Percentiles rank a stretch among this genome's conserved stretches.
phyloP scores from a whole-genome alignment of 73 alveolate species.

The Tetrahymena thermophila region DNA sequence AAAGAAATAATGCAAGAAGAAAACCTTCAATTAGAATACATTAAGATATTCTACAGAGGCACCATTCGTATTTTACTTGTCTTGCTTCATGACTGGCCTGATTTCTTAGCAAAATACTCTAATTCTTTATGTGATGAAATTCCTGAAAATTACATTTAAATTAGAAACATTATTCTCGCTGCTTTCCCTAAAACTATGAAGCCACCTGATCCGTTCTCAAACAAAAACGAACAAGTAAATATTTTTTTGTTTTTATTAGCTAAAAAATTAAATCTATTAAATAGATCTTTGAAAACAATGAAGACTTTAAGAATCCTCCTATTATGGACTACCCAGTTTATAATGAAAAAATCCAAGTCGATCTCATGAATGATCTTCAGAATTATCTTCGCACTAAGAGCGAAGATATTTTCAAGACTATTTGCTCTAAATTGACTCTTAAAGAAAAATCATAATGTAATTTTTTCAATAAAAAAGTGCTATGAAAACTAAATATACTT shows the following conservation, averaged over 20 bases:
- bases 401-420: not conserved
- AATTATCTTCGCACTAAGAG: conserved; percentile 53
- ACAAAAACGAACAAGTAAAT: not conserved
- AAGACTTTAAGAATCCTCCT: not conserved
- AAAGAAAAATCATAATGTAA: not conserved
- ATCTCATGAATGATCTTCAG: conserved; percentile 54
- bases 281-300: not conserved
- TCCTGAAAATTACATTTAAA: conserved; percentile 67
- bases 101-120: conserved; percentile 75
- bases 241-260: not conserved
- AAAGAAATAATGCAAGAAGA: not conserved
- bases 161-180: conserved; percentile 72
- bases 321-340: conserved; percentile 6
- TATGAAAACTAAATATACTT: not conserved
- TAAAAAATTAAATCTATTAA: not conserved
- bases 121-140: conserved; percentile 59
- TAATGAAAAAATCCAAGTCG: not conserved
- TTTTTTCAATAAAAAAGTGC: not conserved
- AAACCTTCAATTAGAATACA: not conserved
- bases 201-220: conserved; percentile 56
- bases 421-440: not conserved
- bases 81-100: conserved; percentile 81
- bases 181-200: conserved; percentile 67
- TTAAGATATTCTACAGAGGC: conserved; percentile 56
- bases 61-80: conserved; percentile 56